Evolutionary conservation across 2,329 filamentous ascomycete genomes (phyloP), one percentile per base, ranked within the genome.

Genomic region (Gremmenia infestans): DNA sequence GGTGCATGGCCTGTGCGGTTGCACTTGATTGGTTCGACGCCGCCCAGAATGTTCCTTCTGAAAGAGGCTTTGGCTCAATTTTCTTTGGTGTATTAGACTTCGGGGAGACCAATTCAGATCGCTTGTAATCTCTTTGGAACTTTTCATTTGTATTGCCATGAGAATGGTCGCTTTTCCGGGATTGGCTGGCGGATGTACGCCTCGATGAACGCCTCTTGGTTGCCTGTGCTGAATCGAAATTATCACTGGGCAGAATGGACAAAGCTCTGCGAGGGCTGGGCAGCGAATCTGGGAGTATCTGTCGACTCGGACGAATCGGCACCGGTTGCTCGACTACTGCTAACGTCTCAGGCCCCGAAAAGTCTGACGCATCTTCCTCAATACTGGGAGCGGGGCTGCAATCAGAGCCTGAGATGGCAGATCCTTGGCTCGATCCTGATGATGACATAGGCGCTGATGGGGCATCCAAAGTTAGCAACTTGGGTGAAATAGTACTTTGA

Each of bases 401-500:
- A 15, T 63, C 60, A 2, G 61, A 62, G 9, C 60, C 36, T 32
- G 53, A 46, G 22, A 58, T 25, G 32, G 55, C 35, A 9, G 45
- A 50, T 32, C 42, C 57, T 54, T 62, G 56, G n/a, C 57, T 64
- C 36, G 64, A 64, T 45, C 36, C 55, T 43, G 59, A 60, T 17
- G 60, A 58, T 15, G 62, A 59, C 9, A 62, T 37, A 4, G 59
- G 50, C 8, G 54, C 37, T 3, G 56, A 56, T 1, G 62, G 54
- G 28, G 55, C 48, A 35, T 60, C 56, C 25, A 67, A 39, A 28
- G 58, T 60, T 43, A 68, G 53, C 9, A 60, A 55, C 48, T 63
- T 64, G 4, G 65, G 66, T 12, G 61, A 68, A 14, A 68, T 62
- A 8, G 65, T 68, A 35, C 49, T 60, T 22, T 23, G 62, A 49